Percentiles rank a stretch among this genome's conserved stretches.
phyloP scores from a whole-genome alignment of 2,329 filamentous ascomycete species.

The Bipolaris sorokiniana region DNA sequence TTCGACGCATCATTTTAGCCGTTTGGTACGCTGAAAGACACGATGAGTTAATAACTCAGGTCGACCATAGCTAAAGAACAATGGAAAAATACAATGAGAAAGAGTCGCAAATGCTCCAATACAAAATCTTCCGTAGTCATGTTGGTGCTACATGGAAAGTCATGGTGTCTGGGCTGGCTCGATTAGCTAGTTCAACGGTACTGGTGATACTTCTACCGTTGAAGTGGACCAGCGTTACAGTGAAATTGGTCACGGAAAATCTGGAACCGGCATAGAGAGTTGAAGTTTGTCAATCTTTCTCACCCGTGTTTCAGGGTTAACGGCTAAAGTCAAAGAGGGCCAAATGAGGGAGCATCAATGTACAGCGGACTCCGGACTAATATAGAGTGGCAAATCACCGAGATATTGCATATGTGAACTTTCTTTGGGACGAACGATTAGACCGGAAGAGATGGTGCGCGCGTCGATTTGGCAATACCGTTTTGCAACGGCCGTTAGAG shows the following conservation, averaged over 20 bases:
- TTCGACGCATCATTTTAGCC: conserved; percentile 1
- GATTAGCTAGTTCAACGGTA: conserved; percentile 1
- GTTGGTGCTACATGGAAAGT: not conserved
- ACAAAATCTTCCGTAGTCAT: not conserved
- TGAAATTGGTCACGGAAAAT: conserved; percentile 12
- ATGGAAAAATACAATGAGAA: not conserved
- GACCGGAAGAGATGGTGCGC: not conserved
- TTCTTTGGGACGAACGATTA: not conserved
- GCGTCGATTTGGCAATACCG: not conserved
- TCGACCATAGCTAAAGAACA: not conserved
- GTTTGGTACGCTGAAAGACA: not conserved
- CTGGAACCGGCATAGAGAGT: conserved; percentile 9
- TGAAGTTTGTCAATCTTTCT: not conserved
- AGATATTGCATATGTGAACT: conserved; percentile 4
- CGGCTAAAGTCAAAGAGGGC: conserved; percentile 12
- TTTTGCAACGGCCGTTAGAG: not conserved
- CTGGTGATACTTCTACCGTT: not conserved
- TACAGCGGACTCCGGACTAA: conserved; percentile 11
- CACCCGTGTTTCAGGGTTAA: conserved; percentile 6
- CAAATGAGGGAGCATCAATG: conserved; percentile 6
- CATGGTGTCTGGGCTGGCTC: not conserved
- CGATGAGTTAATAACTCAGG: not conserved
- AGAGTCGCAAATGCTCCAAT: not conserved
- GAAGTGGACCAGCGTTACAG: conserved; percentile 12
- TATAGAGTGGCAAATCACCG: conserved; percentile 10